Evolutionary conservation across 306 rosid species (phyloP).

Genomic region (Cicer bijugum): DNA sequence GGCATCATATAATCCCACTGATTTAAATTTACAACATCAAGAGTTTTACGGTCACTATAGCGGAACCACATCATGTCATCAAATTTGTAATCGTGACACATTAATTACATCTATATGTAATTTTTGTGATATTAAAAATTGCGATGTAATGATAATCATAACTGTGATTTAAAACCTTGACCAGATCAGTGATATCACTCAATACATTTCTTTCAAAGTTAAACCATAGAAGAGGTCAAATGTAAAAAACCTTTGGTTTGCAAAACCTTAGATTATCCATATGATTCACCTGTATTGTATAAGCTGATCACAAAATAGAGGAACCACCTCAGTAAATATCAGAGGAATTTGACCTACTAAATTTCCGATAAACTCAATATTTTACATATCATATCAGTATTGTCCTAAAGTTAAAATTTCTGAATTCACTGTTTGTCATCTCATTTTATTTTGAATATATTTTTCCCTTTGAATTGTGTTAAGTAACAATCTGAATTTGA

Average conservation of each 20-base stretch:
- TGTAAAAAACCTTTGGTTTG: conserved; percentile 4
- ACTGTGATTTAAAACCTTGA: neutral
- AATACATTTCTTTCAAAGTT: neutral
- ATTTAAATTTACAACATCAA: neutral
- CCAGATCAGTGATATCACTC: conserved; percentile 12
- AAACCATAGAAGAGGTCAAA: conserved; percentile 7
- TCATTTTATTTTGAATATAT: conserved; percentile 44
- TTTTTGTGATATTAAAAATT: neutral
- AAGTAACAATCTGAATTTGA: conserved; percentile 46
- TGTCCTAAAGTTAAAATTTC: neutral
- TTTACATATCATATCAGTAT: neutral
- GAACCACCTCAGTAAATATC: conserved; percentile 49
- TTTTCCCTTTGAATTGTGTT: conserved; percentile 46
- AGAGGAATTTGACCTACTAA: conserved; percentile 27
- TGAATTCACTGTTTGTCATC: conserved; percentile 23
- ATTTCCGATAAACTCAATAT: conserved; percentile 36
- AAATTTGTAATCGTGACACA: neutral
- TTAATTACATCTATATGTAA: neutral
- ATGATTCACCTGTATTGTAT: conserved; percentile 28
- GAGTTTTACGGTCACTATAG: neutral
- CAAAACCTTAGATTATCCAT: conserved; percentile 37
- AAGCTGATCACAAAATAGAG: conserved; percentile 40
- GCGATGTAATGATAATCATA: neutral
- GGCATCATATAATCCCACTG: neutral
- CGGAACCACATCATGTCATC: no score